These are phyloP conservation scores for Magnaporthiopsis incrustans DNA, from an alignment of 2,329 filamentous ascomycete species.

Conservation along the genomic window DNA sequence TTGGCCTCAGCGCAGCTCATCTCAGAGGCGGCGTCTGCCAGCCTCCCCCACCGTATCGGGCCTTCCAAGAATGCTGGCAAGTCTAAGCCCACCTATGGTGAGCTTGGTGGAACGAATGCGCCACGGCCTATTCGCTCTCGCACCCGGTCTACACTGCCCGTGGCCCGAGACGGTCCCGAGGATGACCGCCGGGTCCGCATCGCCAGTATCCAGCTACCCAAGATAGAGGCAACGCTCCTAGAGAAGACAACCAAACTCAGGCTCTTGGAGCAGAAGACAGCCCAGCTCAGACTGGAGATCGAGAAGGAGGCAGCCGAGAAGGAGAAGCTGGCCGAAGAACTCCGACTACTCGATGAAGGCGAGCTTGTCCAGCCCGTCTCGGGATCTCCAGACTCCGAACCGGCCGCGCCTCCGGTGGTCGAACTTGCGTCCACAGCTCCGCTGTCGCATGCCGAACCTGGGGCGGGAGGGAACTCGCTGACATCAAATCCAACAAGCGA, in stretches of 20 bases:
- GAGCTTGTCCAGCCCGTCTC: neutral
- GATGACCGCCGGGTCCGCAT: slow-evolving; percentile 24
- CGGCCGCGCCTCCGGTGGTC: neutral
- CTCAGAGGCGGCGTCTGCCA: slow-evolving; percentile 17
- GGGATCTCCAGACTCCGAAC: neutral
- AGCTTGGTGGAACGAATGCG: neutral
- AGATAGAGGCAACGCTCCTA: slow-evolving; percentile 28
- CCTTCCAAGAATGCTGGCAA: slow-evolving; percentile 5
- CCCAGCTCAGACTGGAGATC: slow-evolving; percentile 40
- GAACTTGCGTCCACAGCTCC: neutral
- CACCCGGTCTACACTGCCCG: neutral
- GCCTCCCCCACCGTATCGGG: slow-evolving; percentile 19
- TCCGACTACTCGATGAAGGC: slow-evolving; percentile 23
- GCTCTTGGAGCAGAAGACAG: slow-evolving; percentile 37
- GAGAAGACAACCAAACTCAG: slow-evolving; percentile 40
- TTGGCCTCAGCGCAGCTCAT: slow-evolving; percentile 17
- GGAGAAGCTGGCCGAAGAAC: slow-evolving; percentile 22
- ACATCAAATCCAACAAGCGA: neutral
- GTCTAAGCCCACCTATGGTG: slow-evolving; percentile 1
- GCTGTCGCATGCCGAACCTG: neutral
- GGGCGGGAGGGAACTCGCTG: neutral
- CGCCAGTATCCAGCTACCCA: slow-evolving; percentile 29
- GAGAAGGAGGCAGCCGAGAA: slow-evolving; percentile 26
- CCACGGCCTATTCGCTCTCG: neutral
- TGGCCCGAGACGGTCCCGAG: slow-evolving; percentile 9